A percentile compares a stretch with the other conserved stretches of the same genome.
These are phyloP conservation scores for Epichloe baconii DNA, from an alignment of 2,329 filamentous ascomycete genomes.

Conservation along the genomic window DNA sequence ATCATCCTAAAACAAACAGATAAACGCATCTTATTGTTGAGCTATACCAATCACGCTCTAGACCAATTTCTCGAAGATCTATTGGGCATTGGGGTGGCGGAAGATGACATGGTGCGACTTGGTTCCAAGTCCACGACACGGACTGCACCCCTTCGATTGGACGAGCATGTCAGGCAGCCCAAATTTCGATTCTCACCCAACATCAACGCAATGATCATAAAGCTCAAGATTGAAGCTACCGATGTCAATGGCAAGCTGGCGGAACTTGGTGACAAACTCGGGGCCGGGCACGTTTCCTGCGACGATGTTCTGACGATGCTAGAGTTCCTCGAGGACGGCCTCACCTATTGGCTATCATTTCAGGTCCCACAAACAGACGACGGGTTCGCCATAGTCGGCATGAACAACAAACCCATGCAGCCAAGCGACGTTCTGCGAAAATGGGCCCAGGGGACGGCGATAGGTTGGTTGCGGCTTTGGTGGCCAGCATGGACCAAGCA, in stretches of 20 bases:
- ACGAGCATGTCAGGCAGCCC: not conserved
- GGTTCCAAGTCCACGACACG: constrained; percentile 41
- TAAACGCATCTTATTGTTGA: constrained; percentile 47
- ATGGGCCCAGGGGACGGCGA: too few species aligned
- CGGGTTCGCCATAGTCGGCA: constrained; percentile 1
- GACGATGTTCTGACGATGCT: constrained; percentile 27
- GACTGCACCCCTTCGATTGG: not conserved
- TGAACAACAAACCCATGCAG: too few species aligned
- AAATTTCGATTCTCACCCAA: too few species aligned
- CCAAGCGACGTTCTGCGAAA: too few species aligned
- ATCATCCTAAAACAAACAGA: constrained; percentile 33
- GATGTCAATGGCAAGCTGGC: too few species aligned
- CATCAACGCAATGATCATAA: too few species aligned
- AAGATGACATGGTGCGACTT: constrained; percentile 42
- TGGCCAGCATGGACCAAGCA: too few species aligned
- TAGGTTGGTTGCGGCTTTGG: too few species aligned
- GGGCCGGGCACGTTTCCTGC: constrained; percentile 2
- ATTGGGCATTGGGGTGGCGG: constrained; percentile 41
- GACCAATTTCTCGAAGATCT: constrained; percentile 56
- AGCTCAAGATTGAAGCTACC: too few species aligned
- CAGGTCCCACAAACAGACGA: constrained; percentile 27
- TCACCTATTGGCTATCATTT: constrained; percentile 44
- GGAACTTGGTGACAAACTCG: too few species aligned
- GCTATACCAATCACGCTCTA: constrained; percentile 55
- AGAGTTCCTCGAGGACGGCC: constrained; percentile 38